Base-by-base conservation (phyloP, 345 rosid genomes). In the Populus deltoides region DNA sequence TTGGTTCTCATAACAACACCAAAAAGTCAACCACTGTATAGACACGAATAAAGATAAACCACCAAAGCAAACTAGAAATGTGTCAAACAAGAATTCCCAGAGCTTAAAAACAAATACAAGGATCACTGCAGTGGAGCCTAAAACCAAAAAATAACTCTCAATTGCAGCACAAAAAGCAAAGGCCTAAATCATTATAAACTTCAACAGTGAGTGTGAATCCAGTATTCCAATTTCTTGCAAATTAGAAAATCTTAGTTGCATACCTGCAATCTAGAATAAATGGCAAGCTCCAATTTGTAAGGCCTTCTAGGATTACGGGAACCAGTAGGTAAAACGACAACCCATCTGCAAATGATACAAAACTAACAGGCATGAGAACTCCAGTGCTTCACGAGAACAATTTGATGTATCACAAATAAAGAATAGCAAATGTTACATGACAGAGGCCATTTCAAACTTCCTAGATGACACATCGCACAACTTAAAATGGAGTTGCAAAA, bases 201-300 rank as follows among this genome's bases (percentile, higher is more conserved):
- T 45, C 22, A 43, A 20, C 45, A 25, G 33, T 41, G 35, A 25
- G 31, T 63, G 17, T 57, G 27, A 70, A 38, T n/a, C 29, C 25
- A n/a, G 22, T 43, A 12, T 43, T 36, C 29, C 25, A 53, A n/a
- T 39, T 25, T 24, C 57, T 38, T 27, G 38, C 59, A 72, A 2
- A 49, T 43, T 39, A 29, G 17, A 15, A 53, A 68, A 36, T 16
- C 72, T 29, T 75, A 63, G 55, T 76, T 67, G 75, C 59, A 27
- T 86, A 96, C 98, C 95, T 89, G 97, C 71, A 85, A 41, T 81
- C 84, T 89, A 72, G 91, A 71, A 83, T 94, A 97, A 76, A 94
- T 90, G 75, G 92, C 99, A 49, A 97, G 85, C 87, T 92, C 97
- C 88, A 97, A 86, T 87, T 92, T 97, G 86, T 86, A 91, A 78